Conservation (phyloP, 495 filamentous ascomycete species). For the Aspergillus sparsus region DNA sequence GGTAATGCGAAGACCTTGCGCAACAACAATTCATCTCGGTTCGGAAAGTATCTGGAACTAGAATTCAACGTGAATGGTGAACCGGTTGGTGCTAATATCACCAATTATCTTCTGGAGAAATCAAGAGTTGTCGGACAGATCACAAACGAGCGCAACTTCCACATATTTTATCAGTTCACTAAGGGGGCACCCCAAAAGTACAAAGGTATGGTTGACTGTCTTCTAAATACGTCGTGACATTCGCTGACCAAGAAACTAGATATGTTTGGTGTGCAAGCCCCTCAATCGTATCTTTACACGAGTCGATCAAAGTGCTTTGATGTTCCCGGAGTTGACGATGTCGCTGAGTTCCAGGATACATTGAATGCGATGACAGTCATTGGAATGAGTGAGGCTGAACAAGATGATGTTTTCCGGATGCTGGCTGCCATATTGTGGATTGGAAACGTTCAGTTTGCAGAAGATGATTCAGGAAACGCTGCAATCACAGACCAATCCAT, state of each 20-base stretch:
- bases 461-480: conserved; percentile 89
- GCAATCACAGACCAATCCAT: conserved; percentile 82
- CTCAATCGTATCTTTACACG: conserved; percentile 93
- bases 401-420: conserved; percentile 97
- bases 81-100: conserved; percentile 95
- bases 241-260: conserved; percentile 43
- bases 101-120: conserved; percentile 97
- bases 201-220: conserved; percentile 50
- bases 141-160: conserved; percentile 93
- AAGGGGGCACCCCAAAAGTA: conserved; percentile 89
- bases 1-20: conserved; percentile 97
- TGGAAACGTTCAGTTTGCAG: conserved; percentile 85
- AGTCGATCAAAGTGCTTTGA: conserved; percentile 91
- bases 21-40: conserved; percentile 98
- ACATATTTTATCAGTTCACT: conserved; percentile 99
- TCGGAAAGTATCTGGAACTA: conserved; percentile 97
- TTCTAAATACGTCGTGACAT: not conserved
- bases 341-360: conserved; percentile 87
- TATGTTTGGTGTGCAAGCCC: conserved; percentile 83
- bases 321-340: conserved; percentile 90
- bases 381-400: conserved; percentile 82
- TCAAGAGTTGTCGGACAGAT: conserved; percentile 95
- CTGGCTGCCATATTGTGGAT: conserved; percentile 91
- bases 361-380: conserved; percentile 93
- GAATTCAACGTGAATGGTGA: conserved; percentile 94